phyloP scores from a whole-genome alignment of 2,329 filamentous ascomycete species.

The Setomelanomma holmii region DNA sequence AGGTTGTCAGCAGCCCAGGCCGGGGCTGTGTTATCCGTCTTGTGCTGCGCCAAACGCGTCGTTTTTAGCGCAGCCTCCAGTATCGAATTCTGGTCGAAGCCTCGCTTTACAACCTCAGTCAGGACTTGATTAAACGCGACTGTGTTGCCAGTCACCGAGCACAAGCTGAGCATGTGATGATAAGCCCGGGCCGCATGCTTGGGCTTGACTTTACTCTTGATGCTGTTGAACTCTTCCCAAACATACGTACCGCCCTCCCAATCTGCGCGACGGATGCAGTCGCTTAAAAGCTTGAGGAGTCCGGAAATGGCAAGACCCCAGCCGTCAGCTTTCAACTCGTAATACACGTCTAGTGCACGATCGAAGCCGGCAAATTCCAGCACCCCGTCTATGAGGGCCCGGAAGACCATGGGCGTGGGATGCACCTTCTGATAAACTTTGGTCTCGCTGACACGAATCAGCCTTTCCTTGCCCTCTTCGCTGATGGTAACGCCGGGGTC shows the following conservation, averaged over 20 bases:
- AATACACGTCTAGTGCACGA: slow-evolving; percentile 51
- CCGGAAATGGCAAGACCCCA: slow-evolving; percentile 54
- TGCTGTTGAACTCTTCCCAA: slow-evolving; percentile 52
- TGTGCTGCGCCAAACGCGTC: slow-evolving; percentile 19
- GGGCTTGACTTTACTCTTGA: slow-evolving; percentile 29
- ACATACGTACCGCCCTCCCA: slow-evolving; percentile 45
- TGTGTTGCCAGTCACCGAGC: slow-evolving; percentile 40
- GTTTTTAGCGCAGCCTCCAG: slow-evolving; percentile 25
- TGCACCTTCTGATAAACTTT: slow-evolving; percentile 54
- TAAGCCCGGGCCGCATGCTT: slow-evolving; percentile 38
- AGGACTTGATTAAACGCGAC: slow-evolving; percentile 42
- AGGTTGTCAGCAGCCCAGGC: slow-evolving; percentile 44
- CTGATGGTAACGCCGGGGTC: slow-evolving; percentile 48
- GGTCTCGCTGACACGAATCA: slow-evolving; percentile 27
- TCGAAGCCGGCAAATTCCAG: slow-evolving; percentile 56
- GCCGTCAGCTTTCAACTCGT: slow-evolving; percentile 52
- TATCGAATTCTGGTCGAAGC: slow-evolving; percentile 35
- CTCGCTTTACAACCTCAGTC: slow-evolving; percentile 30
- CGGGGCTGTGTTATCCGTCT: slow-evolving; percentile 24
- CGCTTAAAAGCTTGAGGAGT: slow-evolving; percentile 48
- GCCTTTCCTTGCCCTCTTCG: slow-evolving; percentile 31
- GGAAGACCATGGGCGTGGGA: slow-evolving; percentile 54
- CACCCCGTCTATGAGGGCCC: slow-evolving; percentile 51
- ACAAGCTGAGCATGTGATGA: slow-evolving; percentile 41
- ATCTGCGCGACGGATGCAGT: slow-evolving; percentile 51